Percentiles rank a stretch among this genome's conserved stretches.
Evolutionary conservation across 2,329 filamentous ascomycete species (phyloP).

Genomic region (Rasamsonia emersonii): DNA sequence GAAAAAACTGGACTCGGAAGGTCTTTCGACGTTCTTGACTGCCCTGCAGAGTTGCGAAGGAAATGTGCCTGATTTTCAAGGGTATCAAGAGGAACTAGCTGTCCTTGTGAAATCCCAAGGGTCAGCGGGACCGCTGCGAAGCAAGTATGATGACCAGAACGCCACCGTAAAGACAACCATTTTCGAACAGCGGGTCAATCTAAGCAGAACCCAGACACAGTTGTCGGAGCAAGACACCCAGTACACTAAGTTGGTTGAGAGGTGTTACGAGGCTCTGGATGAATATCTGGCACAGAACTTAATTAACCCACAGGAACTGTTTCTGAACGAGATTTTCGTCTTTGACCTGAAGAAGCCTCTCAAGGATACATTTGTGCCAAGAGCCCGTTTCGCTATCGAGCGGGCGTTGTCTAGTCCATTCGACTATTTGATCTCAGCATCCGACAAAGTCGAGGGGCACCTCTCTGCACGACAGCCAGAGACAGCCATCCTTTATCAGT

Average conservation of each 20-base stretch:
- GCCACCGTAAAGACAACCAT: slow-evolving; percentile 49
- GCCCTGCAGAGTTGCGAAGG: slow-evolving; percentile 25
- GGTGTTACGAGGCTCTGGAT: slow-evolving; percentile 38
- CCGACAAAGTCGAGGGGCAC: slow-evolving; percentile 16
- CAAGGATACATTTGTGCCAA: slow-evolving; percentile 49
- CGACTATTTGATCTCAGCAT: slow-evolving; percentile 52
- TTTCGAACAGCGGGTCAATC: slow-evolving; percentile 51
- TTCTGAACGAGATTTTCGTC: slow-evolving; percentile 50
- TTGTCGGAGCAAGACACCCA: slow-evolving; percentile 46
- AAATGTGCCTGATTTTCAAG: slow-evolving; percentile 28
- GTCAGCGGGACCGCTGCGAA: slow-evolving; percentile 51
- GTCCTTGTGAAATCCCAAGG: slow-evolving; percentile 40
- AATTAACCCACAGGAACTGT: slow-evolving; percentile 41
- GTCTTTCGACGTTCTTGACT: slow-evolving; percentile 33
- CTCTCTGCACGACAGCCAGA: slow-evolving; percentile 48
- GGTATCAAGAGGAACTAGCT: slow-evolving; percentile 41
- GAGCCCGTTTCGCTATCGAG: slow-evolving; percentile 51
- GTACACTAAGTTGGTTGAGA: slow-evolving; percentile 46
- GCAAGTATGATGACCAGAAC: slow-evolving; percentile 62
- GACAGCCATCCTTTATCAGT: slow-evolving; percentile 52
- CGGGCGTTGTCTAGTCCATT: slow-evolving; percentile 51
- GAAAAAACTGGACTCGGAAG: slow-evolving; percentile 46
- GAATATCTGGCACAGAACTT: slow-evolving; percentile 39
- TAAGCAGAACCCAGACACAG: slow-evolving; percentile 49
- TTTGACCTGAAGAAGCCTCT: slow-evolving; percentile 51